phyloP scores from a whole-genome alignment of 1,139 yeast genomes.

The Yamadazyma atmosphaerica region DNA sequence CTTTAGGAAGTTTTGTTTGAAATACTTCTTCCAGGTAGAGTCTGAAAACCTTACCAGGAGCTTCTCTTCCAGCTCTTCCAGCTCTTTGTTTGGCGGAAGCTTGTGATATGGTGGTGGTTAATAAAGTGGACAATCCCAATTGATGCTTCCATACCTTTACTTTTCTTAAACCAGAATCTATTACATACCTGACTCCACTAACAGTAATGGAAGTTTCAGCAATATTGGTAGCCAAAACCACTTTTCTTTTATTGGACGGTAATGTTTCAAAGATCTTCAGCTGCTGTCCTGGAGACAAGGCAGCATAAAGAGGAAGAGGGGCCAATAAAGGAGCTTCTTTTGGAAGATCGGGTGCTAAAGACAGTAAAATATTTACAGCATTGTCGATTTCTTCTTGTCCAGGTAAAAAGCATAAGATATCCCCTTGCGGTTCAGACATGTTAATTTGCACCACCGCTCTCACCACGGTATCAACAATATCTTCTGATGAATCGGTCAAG shows the following conservation, averaged over 20 bases:
- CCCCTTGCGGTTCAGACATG: constrained; percentile 79
- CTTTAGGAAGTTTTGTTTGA: constrained; percentile 53
- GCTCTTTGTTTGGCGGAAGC: constrained; percentile 95
- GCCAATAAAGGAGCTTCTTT: constrained; percentile 73
- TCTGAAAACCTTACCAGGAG: constrained; percentile 82
- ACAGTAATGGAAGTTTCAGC: constrained; percentile 98
- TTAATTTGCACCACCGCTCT: constrained; percentile 79
- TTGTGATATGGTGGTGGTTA: constrained; percentile 89
- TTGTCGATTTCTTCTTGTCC: constrained; percentile 98
- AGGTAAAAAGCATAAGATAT: constrained; percentile 83
- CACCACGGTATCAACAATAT: constrained; percentile 77
- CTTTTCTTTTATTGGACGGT: constrained; percentile 65
- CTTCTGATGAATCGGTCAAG: constrained; percentile 59
- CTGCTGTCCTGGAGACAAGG: constrained; percentile 83
- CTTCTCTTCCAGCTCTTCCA: constrained; percentile 99
- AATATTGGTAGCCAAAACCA: constrained; percentile 88
- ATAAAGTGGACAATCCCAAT: constrained; percentile 82
- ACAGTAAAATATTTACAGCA: constrained; percentile 62
- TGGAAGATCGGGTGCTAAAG: constrained; percentile 65
- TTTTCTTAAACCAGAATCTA: constrained; percentile 89
- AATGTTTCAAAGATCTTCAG: constrained; percentile 69
- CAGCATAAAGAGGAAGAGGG: constrained; percentile 88
- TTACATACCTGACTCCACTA: constrained; percentile 90
- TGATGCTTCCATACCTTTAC: constrained; percentile 95
- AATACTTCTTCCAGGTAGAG: constrained; percentile 76